Evolutionary conservation across 768 basidiomycete genomes (phyloP), one percentile per base, ranked within the genome.

Genomic region (Leccinum subgranulosum): DNA sequence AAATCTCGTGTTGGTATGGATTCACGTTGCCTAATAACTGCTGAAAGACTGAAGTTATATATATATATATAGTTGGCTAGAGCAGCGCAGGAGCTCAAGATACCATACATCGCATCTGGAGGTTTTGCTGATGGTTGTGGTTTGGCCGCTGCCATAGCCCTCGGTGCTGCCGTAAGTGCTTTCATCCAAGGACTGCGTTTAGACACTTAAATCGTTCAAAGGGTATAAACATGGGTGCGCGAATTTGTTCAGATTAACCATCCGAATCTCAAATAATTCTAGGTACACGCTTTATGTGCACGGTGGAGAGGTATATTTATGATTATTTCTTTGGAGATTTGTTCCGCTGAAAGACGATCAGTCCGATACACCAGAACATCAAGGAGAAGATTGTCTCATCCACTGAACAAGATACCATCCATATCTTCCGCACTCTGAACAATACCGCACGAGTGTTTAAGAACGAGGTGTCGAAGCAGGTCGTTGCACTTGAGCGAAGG

Each of bases 231-330:
- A 91, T 94, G 88, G 94, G 77, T 74, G 53, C 33, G 68, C 66
- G 29, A 45, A 39, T 43, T 19, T 28, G 1, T 21, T 4, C 1
- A 39, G 5, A 28, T 36, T 3, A 36, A 31, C 8, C 21, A 31
- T 12, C 11, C 7, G 17, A 29, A 11, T n/a, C 33, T 51, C 46
- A n/a, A 63, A 41, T 7, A 6, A 23, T 48, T n/a, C 19, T 54
- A 76, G 73, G 90, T 12, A 94, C 94, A 9, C 84, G 93, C 6
- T 95, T 97, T 76, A 88, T 96, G 91, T 90, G 89, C 70, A 95
- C 93, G 1, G 83, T 86, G 11, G 94, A 97, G 71, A 84, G 86
- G 84, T 86, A 66, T 49, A 71, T 64, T 11, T 29, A 6, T 57
- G 39, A 14, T 23, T 10, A n/a, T n/a, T 29, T 53, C 8, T 6